Conservation (phyloP, 148 eudicot genomes). For the Camellia japonica region DNA sequence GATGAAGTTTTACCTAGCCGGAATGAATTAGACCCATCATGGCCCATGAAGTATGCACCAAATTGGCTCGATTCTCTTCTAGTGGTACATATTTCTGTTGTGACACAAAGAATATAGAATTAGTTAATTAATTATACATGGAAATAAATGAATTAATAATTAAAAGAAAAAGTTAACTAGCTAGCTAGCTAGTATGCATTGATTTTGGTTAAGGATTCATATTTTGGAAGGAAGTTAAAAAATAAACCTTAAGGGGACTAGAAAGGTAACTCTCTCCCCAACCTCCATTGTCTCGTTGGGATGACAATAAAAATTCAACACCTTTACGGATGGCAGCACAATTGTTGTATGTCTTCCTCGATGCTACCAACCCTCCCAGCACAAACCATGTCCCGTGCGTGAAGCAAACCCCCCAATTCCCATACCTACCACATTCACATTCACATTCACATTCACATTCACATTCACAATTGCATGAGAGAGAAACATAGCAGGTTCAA, state of each 20-base stretch:
- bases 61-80: conserved; percentile 33
- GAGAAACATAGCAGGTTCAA: no score
- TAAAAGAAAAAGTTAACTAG: no score
- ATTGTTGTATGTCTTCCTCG: conserved; percentile 39
- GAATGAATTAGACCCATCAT: conserved; percentile 36
- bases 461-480: no score
- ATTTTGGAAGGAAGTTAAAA: no score
- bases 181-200: no score
- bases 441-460: no score
- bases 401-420: conserved; percentile 59
- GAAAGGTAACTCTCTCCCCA: conserved; percentile 63
- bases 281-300: conserved; percentile 39
- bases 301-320: conserved; percentile 29
- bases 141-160: no score
- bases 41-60: conserved; percentile 39
- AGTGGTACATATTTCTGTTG: conserved; percentile 33
- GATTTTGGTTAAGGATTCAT: no score
- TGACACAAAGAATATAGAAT: not conserved
- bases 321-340: conserved; percentile 34
- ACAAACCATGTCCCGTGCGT: conserved; percentile 54
- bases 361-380: conserved; percentile 38
- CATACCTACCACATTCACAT: conserved; percentile 30
- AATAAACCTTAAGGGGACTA: conserved; percentile 34
- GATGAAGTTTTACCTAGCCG: conserved; percentile 18
- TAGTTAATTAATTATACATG: no score